These are phyloP conservation scores for Biscogniauxia sp. DNA, from an alignment of 2,329 filamentous ascomycete species.

Conservation along the genomic window DNA sequence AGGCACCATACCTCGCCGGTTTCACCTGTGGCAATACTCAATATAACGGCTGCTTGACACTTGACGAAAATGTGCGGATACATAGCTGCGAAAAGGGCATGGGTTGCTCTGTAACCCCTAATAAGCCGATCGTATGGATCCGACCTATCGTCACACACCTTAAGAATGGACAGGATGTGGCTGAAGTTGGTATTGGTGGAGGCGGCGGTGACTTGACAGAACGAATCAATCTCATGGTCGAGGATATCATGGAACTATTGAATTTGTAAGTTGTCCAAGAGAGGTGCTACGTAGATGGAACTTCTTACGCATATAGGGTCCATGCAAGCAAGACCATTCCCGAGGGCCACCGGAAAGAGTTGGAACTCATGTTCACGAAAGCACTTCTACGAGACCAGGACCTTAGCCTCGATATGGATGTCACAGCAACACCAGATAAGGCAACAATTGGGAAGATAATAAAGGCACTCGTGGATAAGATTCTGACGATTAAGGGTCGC, in stretches of 20 bases:
- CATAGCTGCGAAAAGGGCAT: conserved; percentile 84
- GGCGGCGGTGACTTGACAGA: conserved; percentile 73
- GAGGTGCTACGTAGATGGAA: not conserved
- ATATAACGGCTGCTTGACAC: conserved; percentile 70
- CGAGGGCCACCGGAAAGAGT: conserved; percentile 8
- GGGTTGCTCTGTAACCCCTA: conserved; percentile 50
- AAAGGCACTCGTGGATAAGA: conserved; percentile 15
- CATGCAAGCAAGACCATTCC: not conserved
- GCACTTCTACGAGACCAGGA: conserved; percentile 31
- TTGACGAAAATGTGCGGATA: conserved; percentile 59
- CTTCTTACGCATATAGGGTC: conserved; percentile 10
- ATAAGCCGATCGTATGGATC: conserved; percentile 65
- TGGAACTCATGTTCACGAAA: conserved; percentile 18
- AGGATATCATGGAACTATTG: conserved; percentile 50
- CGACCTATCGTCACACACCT: conserved; percentile 71
- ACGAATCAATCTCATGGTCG: conserved; percentile 56
- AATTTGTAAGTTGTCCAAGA: conserved; percentile 32
- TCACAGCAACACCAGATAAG: conserved; percentile 26
- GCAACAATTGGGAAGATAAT: conserved; percentile 9
- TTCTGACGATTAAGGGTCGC: conserved; percentile 12
- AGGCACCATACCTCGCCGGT: conserved; percentile 68
- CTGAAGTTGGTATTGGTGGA: conserved; percentile 75
- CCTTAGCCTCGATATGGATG: conserved; percentile 34
- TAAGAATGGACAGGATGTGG: conserved; percentile 58
- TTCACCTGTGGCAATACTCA: conserved; percentile 71